phyloP scores from a whole-genome alignment of 352 stramenopile genomes.

The Phytopythium mirpurense region DNA sequence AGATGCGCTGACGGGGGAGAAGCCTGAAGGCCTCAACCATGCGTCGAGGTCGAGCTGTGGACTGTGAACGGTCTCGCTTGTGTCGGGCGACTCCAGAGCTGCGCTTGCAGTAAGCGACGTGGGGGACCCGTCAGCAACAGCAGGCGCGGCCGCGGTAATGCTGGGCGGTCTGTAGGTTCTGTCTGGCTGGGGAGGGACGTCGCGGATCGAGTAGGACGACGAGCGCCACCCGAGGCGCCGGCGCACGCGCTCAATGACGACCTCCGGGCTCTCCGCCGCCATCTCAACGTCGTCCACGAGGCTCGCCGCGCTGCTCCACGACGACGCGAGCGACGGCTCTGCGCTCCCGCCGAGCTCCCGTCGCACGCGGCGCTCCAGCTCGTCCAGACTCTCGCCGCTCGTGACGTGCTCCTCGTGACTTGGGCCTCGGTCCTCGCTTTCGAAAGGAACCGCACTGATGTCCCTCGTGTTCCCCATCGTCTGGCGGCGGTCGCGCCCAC shows the following conservation, averaged over 20 bases:
- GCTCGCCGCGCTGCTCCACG: background rate
- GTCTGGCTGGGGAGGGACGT: background rate
- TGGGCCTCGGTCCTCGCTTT: too few relatives aligned
- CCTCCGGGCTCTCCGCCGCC: constrained; percentile 36
- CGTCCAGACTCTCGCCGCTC: constrained; percentile 7
- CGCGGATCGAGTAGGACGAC: background rate
- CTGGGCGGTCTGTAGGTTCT: background rate
- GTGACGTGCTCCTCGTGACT: background rate
- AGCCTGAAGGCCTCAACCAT: too few relatives aligned
- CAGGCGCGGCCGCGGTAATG: background rate
- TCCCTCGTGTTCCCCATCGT: background rate
- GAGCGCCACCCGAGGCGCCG: constrained; percentile 35
- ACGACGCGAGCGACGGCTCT: background rate
- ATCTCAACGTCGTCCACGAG: background rate
- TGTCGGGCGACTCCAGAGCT: background rate
- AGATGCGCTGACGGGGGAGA: too few relatives aligned
- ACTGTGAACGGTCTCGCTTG: background rate
- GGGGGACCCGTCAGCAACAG: background rate
- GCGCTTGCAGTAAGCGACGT: background rate
- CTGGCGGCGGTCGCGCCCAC: background rate
- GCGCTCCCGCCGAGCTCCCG: background rate
- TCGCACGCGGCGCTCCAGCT: constrained; percentile 20
- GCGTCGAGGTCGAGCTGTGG: background rate
- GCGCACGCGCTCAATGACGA: constrained; percentile 57
- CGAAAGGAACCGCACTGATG: background rate